Evolutionary conservation across 2,329 filamentous ascomycete genomes (phyloP), one percentile per base, ranked within the genome.

Genomic region (Orbilia javanica): DNA sequence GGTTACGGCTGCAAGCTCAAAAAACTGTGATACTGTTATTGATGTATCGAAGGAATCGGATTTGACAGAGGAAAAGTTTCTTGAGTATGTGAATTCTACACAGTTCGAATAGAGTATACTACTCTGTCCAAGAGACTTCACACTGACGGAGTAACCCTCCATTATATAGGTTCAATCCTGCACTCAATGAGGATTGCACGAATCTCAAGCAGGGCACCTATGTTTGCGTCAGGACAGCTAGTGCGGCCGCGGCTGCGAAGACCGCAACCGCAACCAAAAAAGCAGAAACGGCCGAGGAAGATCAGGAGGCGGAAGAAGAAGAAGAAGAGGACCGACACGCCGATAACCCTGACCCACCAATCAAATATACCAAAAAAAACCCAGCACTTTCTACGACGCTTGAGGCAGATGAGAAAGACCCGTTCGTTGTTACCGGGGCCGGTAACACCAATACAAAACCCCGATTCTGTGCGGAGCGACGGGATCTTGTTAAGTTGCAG

Each of bases 401-500:
- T 39, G 39, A 55, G 48, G 18, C 22, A 15, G 29, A 62, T 0
- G 25, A 60, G 10, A 11, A 20, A 20, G 36, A 31, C 20, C 48
- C 20, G 13, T 20, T 6, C 29, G 4, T 50, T 1, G 31, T 72
- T 13, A 29, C 53, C 4, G 69, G 69, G 1, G 60, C 69, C 18
- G 69, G 69, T 20, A 50, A 65, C n/a, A 63, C 55, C 7, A 34
- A 3, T 15, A 7, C 27, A 0, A 25, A 6, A 10, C 18, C 55
- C 4, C 31, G 55, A 18, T 60, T 60, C 22, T 73, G 69, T 29
- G 69, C 57, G 2, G 25, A 57, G 4, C 34, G 69, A 25, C 36
- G 64, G 29, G 60, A 73, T 29, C 48, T 73, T 20, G 34, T 60
- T 15, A 25, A 15, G 3, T 8, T 78, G 10, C 62, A 72, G 13